Base-by-base conservation (phyloP, 2,329 filamentous ascomycete species). In the Colletotrichum orchidophilum region DNA sequence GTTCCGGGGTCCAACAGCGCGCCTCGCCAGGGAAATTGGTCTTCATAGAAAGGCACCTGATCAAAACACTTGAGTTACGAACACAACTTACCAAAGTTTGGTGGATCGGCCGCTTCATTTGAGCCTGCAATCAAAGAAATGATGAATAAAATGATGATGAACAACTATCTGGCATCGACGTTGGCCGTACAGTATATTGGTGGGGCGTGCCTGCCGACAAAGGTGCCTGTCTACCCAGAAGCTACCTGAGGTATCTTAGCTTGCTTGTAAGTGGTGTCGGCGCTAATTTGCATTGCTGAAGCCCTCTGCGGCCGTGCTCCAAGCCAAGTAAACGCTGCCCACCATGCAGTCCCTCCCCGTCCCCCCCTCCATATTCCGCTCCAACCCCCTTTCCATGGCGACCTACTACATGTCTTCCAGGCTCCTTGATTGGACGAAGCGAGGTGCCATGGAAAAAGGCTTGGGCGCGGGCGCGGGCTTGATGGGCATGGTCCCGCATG, bases 381-480 rank as follows among this genome's bases (percentile, higher is more conserved):
- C 12, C 9, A 35, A 31, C 13, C 26, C 33, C 26, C 29, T 31
- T 24, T 26, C 13, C 39, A n/a, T n/a, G n/a, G n/a, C n/a, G n/a
- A n/a, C 52, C 63, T 49, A 15, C 21, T 29, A 27, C 39, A 26
- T 33, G 33, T 50, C 35, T 26, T 33, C 18, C 18, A n/a, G 39
- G 39, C 18, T 46, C 15, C 39, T 50, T 54, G 35, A 35, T 39
- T 58, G 21, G 55, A 39, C 39, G n/a, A 46, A 7, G n/a, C n/a
- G 39, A 18, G 39, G n/a, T 46, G 18, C 39, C 39, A 46, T 6
- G 39, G 18, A 7, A 46, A 46, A 18, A n/a, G 21, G 49, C 49
- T 53, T 55, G 35, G 61, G 61, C 61, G 35, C 39, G n/a, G 61
- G 29, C 61, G n/a, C 21, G 31, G 50, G 50, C 61, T 63, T 54